Base-by-base conservation (phyloP, 306 rosid species). In the Castanospermum australe region DNA sequence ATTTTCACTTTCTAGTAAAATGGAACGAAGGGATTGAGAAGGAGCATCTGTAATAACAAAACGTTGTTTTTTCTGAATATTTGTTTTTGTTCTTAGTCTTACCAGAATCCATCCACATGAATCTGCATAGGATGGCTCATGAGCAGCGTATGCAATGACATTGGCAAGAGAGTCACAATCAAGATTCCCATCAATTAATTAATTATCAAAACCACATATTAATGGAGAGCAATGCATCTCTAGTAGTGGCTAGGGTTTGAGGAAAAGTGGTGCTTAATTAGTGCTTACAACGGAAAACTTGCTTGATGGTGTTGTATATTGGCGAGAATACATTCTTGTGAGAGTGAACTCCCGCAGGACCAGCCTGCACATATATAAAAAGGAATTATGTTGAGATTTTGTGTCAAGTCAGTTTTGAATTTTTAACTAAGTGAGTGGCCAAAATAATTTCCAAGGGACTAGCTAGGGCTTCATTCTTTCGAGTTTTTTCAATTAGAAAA, bases 201-300 rank as follows among this genome's bases (percentile, higher is more conserved):
- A 36, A 21, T 14, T 6, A 56, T 36, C 21, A 35, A 50, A 52
- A 33, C 1, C 17, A 5, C 33, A 33, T 47, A 17, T 30, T n/a
- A n/a, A n/a, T n/a, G 50, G 15, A 25, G 17, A 44, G 38, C 1
- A 44, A 71, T 17, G 8, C 20, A 51, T 36, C 35, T 21, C 28
- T 21, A 8, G 17, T 21, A 8, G 17, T 36, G 65, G 15, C 15
- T 18, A 54, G 8, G 35, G 8, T 22, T 36, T 6, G 12, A 54
- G 11, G 17, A 35, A 45, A 21, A 28, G 0, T 22, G 39, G 6
- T 8, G 10, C 78, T 76, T 50, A n/a, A n/a, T n/a, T n/a, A n/a
- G n/a, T n/a, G n/a, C n/a, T n/a, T n/a, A n/a, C n/a, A n/a, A 64
- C 81, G 6, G 24, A 50, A 76, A 64, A 50, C 80, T 62, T 38